Evolutionary conservation across 2,329 filamentous ascomycete species (phyloP), one percentile per base, ranked within the genome.

Genomic region (Graphiopsis chlorocephala): DNA sequence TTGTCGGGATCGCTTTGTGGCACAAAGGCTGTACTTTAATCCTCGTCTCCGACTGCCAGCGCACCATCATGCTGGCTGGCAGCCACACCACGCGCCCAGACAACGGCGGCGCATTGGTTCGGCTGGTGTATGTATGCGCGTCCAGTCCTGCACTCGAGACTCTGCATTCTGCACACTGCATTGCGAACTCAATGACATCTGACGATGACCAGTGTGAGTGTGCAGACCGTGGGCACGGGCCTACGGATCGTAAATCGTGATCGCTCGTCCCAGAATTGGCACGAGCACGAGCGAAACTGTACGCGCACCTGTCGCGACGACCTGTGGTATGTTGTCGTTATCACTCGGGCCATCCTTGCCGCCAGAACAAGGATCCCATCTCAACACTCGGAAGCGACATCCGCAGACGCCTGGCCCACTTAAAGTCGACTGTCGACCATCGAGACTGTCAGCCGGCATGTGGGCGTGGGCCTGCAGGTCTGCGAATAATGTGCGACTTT

Each of bases 361-460:
- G 38, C 38, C 38, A 45, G 25, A 23, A 61, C 47, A 38, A 28
- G 59, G 45, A 33, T 61, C 10, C 42, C 33, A 26, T 28, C 47
- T 62, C 60, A 62, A 61, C 59, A 61, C 29, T 50, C 45, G 59
- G 56, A 59, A 59, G 25, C 59, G 42, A 61, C 45, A 52, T 52
- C 47, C 29, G 47, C 29, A n/a, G 48, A 29, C 33, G 48, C 48
- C 26, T 23, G 45, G 31, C 47, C 31, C 59, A 28, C 50, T 31
- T 20, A 20, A 45, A n/a, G 38, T 23, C n/a, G 38, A 20, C 38
- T 20, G 38, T 45, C 38, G 38, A 45, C 38, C 35, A 26, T 38
- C 31, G 31, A 55, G 48, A 35, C 29, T 31, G 25, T 53, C 48
- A 52, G 60, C 47, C 60, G 60, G 60, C 48, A 55, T 47, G 48